phyloP scores from a whole-genome alignment of 805 yeast species.

The Pichia exigua region DNA sequence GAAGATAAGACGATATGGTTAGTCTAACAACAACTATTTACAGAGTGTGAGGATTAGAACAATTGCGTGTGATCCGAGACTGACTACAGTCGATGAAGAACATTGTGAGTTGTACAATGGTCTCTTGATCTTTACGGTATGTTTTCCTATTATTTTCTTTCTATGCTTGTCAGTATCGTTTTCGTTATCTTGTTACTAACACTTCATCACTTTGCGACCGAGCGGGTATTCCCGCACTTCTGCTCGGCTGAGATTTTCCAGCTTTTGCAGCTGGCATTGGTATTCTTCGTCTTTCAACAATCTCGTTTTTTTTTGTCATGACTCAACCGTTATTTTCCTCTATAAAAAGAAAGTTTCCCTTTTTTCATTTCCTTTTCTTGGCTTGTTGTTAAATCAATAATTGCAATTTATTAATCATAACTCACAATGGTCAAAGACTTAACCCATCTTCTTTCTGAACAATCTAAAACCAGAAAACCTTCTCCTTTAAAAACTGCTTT shows the following conservation, averaged over 20 bases:
- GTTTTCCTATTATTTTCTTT: background rate
- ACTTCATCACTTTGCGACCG: background rate
- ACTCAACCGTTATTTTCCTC: background rate
- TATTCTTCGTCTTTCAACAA: background rate
- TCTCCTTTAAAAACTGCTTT: slow-evolving; percentile 83
- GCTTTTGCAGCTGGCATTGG: background rate
- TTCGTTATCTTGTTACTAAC: background rate
- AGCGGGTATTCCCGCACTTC: background rate
- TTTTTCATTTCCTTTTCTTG: background rate
- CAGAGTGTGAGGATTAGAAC: background rate
- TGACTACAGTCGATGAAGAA: background rate
- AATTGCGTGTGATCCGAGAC: background rate
- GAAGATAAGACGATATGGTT: background rate
- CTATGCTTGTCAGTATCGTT: background rate
- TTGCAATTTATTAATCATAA: background rate
- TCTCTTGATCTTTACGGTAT: background rate
- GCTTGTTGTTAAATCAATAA: too few relatives aligned
- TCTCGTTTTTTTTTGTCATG: background rate
- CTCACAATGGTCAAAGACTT: slow-evolving; percentile 46
- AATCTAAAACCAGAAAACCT: slow-evolving; percentile 65
- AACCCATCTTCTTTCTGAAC: slow-evolving; percentile 64
- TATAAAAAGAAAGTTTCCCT: background rate
- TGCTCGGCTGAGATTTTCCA: background rate
- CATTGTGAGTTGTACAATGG: background rate
- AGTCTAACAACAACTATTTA: background rate